Percentiles rank a stretch among this genome's conserved stretches.
Evolutionary conservation across 2,329 filamentous ascomycete genomes (phyloP).

Genomic region (Shiraia sp.): DNA sequence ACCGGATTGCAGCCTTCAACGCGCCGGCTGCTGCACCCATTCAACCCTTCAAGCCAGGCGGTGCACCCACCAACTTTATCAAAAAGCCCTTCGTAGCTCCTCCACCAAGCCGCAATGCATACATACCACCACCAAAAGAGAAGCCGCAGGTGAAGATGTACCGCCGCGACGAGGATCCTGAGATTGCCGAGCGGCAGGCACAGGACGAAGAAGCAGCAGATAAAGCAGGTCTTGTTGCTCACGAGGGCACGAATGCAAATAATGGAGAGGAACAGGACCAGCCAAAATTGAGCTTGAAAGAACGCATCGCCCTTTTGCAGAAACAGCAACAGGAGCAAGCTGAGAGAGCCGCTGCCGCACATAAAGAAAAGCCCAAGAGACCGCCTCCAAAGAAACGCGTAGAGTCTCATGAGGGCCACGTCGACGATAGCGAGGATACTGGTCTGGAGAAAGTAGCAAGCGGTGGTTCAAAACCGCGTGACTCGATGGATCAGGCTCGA

Average conservation of each 20-base stretch:
- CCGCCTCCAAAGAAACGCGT: slow-evolving; percentile 66
- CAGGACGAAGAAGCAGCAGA: slow-evolving; percentile 70
- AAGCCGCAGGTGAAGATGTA: slow-evolving; percentile 75
- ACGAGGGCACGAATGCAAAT: slow-evolving; percentile 45
- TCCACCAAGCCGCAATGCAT: slow-evolving; percentile 89
- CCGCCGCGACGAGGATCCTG: slow-evolving; percentile 82
- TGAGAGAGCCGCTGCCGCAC: slow-evolving; percentile 74
- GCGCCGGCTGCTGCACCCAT: slow-evolving; percentile 82
- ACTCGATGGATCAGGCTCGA: slow-evolving; percentile 46
- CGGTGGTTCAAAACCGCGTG: slow-evolving; percentile 37
- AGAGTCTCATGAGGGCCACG: slow-evolving; percentile 48
- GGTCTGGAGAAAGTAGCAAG: slow-evolving; percentile 43
- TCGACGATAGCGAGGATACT: slow-evolving; percentile 42
- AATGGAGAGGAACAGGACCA: slow-evolving; percentile 71
- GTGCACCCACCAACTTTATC: slow-evolving; percentile 71
- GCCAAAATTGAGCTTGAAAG: slow-evolving; percentile 91
- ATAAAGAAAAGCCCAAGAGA: slow-evolving; percentile 86
- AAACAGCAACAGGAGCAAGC: slow-evolving; percentile 93
- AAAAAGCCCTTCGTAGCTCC: slow-evolving; percentile 97
- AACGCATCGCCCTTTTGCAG: slow-evolving; percentile 90
- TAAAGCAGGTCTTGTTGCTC: slow-evolving; percentile 63
- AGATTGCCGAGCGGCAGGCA: slow-evolving; percentile 63
- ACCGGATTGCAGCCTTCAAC: slow-evolving; percentile 97
- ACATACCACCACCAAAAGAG: slow-evolving; percentile 79
- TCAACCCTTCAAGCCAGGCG: slow-evolving; percentile 84